Evolutionary conservation across 1,284 basidiomycete genomes (phyloP).

Genomic region (Ceratobasidium sp.): DNA sequence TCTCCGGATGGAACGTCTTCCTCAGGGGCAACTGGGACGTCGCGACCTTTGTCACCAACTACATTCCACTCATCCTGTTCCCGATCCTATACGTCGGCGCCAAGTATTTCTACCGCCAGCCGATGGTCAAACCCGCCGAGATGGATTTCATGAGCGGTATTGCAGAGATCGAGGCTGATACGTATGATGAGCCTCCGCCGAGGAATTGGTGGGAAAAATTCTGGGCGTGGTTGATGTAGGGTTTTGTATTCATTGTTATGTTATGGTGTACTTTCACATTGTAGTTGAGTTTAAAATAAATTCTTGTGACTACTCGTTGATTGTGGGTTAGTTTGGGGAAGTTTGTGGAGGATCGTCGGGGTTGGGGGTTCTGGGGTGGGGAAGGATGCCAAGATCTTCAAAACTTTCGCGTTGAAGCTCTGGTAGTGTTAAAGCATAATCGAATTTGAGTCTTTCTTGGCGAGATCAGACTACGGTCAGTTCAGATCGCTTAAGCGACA

Average conservation of each 20-base stretch:
- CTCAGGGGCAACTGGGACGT: conserved; percentile 72
- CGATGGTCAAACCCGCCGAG: conserved; percentile 65
- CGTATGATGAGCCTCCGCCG: conserved; percentile 78
- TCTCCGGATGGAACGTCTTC: conserved; percentile 84
- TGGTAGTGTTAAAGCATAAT: too few species aligned
- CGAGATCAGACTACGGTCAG: too few species aligned
- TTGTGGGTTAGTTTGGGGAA: too few species aligned
- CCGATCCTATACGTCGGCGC: conserved; percentile 77
- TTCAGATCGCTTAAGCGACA: too few species aligned
- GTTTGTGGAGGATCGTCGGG: too few species aligned
- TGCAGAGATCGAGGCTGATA: conserved; percentile 66
- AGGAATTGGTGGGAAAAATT: conserved; percentile 75
- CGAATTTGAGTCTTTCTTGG: too few species aligned
- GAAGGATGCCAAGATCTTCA: too few species aligned
- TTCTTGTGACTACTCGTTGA: conserved; percentile 2
- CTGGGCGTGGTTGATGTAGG: conserved; percentile 76
- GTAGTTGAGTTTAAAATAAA: conserved; percentile 17
- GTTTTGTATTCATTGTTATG: background rate
- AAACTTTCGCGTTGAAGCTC: too few species aligned
- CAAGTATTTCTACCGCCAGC: conserved; percentile 64
- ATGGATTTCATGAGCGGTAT: conserved; percentile 85
- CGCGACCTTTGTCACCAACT: conserved; percentile 80
- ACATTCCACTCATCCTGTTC: conserved; percentile 83
- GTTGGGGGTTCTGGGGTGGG: too few species aligned
- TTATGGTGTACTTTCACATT: background rate